Percentiles rank a stretch among this genome's conserved stretches.
Evolutionary conservation across 257 asterid genomes (phyloP).

Genomic region (Nicotiana paniculata): DNA sequence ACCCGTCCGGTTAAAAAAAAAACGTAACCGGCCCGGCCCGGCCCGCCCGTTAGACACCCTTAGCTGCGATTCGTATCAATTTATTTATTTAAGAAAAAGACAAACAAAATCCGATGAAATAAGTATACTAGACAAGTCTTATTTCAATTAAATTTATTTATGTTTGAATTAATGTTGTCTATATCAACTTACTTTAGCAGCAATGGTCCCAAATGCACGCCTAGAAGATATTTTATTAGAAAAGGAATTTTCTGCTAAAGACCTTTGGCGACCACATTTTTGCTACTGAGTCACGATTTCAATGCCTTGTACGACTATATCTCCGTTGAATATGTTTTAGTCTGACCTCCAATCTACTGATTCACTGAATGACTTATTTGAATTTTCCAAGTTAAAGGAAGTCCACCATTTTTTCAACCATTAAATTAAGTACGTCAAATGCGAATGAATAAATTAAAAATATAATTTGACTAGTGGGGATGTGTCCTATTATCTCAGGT

Average conservation of each 20-base stretch:
- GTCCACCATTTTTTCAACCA: background rate
- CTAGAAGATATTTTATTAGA: background rate
- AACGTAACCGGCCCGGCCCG: no score
- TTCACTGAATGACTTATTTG: background rate
- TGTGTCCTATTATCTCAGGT: constrained; percentile 17
- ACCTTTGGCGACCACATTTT: background rate
- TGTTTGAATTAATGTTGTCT: background rate
- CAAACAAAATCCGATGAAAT: no score
- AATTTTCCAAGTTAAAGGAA: background rate
- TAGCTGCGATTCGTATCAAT: no score
- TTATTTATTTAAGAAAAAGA: no score
- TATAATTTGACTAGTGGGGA: constrained; percentile 14
- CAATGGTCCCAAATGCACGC: constrained; percentile 2
- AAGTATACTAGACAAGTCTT: background rate
- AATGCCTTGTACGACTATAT: background rate
- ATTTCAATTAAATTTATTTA: background rate
- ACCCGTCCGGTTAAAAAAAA: no score
- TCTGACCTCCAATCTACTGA: background rate
- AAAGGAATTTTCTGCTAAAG: background rate
- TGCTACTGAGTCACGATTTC: background rate
- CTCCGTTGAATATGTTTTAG: background rate
- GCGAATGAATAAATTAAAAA: background rate
- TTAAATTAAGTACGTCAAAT: background rate
- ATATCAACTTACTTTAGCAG: background rate
- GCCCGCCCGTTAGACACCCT: no score